Conservation (phyloP, 805 yeast species). For the Candida pseudofarinosa region DNA sequence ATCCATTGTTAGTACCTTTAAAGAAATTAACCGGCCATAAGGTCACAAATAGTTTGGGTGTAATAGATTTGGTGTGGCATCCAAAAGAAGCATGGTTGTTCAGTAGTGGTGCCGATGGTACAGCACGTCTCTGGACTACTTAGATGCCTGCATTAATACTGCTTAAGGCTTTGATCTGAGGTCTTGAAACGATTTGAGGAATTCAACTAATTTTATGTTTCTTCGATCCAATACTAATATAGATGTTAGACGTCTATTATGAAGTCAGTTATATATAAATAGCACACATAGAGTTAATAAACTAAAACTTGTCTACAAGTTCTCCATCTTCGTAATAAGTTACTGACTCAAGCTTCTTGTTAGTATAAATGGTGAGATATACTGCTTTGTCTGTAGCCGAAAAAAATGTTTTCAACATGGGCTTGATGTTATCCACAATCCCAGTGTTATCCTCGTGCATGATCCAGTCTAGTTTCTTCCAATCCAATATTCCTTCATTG, state of each 20-base stretch:
- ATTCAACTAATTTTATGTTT: too few species aligned
- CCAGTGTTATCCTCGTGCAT: conserved; percentile 33
- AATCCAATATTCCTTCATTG: conserved; percentile 41
- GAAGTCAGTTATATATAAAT: too few species aligned
- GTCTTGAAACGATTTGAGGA: too few species aligned
- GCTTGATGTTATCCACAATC: conserved; percentile 35
- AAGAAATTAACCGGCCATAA: conserved; percentile 92
- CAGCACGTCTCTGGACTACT: conserved; percentile 97
- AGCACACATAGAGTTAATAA: neutral
- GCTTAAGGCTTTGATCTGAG: neutral
- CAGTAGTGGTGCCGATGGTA: conserved; percentile 95
- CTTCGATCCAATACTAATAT: neutral
- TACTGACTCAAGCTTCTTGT: conserved; percentile 6
- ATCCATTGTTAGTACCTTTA: conserved; percentile 92
- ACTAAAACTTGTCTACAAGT: neutral
- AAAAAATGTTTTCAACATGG: conserved; percentile 21
- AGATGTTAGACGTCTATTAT: neutral
- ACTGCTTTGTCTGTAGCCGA: conserved; percentile 17
- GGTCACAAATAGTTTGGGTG: conserved; percentile 76
- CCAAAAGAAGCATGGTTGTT: conserved; percentile 98
- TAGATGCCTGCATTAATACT: conserved; percentile 10
- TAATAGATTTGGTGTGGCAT: conserved; percentile 87
- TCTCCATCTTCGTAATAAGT: neutral
- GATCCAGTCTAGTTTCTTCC: conserved; percentile 37
- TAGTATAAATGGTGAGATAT: conserved; percentile 23